Conservation (phyloP, 1,284 basidiomycete species). For the Bondarzewia mesenterica region DNA sequence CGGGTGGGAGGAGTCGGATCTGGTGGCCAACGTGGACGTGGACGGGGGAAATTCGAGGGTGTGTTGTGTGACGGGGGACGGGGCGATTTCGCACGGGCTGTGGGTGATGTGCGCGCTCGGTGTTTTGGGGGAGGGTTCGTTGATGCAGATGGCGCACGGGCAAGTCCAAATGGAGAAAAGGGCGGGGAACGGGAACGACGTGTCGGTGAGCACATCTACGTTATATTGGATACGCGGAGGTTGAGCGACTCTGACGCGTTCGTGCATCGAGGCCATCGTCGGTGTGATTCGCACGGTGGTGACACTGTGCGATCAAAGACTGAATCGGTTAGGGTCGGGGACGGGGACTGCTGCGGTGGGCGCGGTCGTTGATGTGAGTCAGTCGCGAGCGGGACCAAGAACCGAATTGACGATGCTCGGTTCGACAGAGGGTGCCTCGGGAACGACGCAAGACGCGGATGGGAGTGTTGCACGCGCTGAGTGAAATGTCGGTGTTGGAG, state of each 20-base stretch:
- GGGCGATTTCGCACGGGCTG: conserved; percentile 9
- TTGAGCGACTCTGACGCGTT: not conserved
- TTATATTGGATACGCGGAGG: conserved; percentile 1
- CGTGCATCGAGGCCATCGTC: not conserved
- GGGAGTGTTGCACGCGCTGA: conserved; percentile 29
- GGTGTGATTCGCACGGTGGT: conserved; percentile 1
- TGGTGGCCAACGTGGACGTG: conserved; percentile 8
- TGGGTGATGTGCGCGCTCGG: conserved; percentile 11
- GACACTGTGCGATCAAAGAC: not conserved
- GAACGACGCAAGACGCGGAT: conserved; percentile 24
- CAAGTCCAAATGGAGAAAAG: conserved; percentile 8
- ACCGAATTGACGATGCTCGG: not conserved
- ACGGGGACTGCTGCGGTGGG: conserved; percentile 8
- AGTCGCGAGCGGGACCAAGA: not conserved
- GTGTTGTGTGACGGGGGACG: conserved; percentile 13
- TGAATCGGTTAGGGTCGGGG: conserved; percentile 2
- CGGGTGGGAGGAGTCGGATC: conserved; percentile 11
- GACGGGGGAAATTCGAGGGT: not conserved
- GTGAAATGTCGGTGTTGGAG: conserved; percentile 36
- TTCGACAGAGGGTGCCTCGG: conserved; percentile 16
- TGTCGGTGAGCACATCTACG: not conserved
- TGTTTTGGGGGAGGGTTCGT: conserved; percentile 2
- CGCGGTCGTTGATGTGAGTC: conserved; percentile 12
- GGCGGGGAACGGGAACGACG: not conserved
- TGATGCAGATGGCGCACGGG: conserved; percentile 5